These are phyloP conservation scores for Byssoonygena ceratinophila DNA, from an alignment of 2,329 filamentous ascomycete genomes.

Conservation along the genomic window DNA sequence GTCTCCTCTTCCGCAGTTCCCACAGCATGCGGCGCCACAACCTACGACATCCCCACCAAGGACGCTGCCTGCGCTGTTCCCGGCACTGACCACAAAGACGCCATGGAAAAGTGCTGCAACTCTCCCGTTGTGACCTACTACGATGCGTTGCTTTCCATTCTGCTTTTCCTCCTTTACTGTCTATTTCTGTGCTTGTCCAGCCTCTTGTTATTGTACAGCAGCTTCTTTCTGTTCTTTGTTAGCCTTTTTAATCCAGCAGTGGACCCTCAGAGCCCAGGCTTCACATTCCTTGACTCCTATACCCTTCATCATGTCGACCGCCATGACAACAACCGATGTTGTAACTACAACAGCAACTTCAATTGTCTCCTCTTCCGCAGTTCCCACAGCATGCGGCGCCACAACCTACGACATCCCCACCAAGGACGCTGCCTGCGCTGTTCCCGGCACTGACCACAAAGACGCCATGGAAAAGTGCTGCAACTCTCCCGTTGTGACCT, in stretches of 20 bases:
- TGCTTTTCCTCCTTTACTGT: background rate
- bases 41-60: conserved; percentile 10
- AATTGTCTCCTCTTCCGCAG: background rate
- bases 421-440: conserved; percentile 9
- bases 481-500: conserved; percentile 35
- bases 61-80: conserved; percentile 10
- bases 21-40: conserved; percentile 6
- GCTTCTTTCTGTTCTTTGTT: background rate
- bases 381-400: conserved; percentile 7
- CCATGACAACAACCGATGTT: background rate
- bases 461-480: conserved; percentile 41
- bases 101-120: conserved; percentile 40
- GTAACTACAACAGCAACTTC: background rate
- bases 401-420: conserved; percentile 10
- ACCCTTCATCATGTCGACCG: conserved; percentile 6
- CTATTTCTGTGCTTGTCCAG: background rate
- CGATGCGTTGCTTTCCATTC: conserved; percentile 16
- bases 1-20: background rate
- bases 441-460: conserved; percentile 6
- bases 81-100: conserved; percentile 18
- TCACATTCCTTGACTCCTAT: background rate
- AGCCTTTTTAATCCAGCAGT: background rate
- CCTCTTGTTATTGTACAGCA: no score
- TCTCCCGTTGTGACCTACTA: conserved; percentile 39
- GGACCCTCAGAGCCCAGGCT: background rate